phyloP scores from a whole-genome alignment of 2,329 filamentous ascomycete species.

The Fusarium tjaetaba region DNA sequence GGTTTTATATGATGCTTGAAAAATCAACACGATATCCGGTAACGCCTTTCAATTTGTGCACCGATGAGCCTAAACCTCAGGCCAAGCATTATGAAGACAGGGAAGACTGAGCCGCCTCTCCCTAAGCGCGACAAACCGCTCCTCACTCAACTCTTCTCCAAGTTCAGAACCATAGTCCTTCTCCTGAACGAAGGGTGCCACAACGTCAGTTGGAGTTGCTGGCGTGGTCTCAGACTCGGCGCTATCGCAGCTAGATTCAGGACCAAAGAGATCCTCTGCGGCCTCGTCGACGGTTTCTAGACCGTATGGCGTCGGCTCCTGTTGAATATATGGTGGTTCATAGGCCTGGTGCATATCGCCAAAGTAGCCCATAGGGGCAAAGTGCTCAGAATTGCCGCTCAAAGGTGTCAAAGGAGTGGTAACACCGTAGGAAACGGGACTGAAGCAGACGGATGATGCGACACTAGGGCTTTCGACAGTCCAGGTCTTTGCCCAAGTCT shows the following conservation, averaged over 20 bases:
- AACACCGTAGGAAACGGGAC: slow-evolving; percentile 18
- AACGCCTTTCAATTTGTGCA: not conserved
- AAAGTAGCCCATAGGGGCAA: slow-evolving; percentile 45
- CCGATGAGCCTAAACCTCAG: slow-evolving; percentile 9
- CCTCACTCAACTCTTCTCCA: not conserved
- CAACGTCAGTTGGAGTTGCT: not conserved
- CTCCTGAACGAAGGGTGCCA: not conserved
- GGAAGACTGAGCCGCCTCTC: slow-evolving; percentile 46
- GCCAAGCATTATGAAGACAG: slow-evolving; percentile 42
- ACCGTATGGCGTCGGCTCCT: not conserved
- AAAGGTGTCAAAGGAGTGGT: slow-evolving; percentile 39
- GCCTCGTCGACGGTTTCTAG: slow-evolving; percentile 44
- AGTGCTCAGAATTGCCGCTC: slow-evolving; percentile 45
- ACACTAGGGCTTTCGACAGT: slow-evolving; percentile 18
- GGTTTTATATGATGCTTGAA: not conserved
- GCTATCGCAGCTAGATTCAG: slow-evolving; percentile 6
- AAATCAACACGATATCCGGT: not conserved
- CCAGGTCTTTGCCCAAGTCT: slow-evolving; percentile 49
- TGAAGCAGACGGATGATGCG: slow-evolving; percentile 21
- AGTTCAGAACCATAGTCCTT: slow-evolving; percentile 5
- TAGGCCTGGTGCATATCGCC: not conserved
- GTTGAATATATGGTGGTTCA: not conserved
- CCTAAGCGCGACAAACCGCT: not conserved
- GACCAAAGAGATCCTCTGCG: slow-evolving; percentile 24
- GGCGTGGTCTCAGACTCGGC: slow-evolving; percentile 1